Evolutionary conservation across 805 yeast genomes (phyloP), one percentile per base, ranked within the genome.

Genomic region (Candida morakotiae): DNA sequence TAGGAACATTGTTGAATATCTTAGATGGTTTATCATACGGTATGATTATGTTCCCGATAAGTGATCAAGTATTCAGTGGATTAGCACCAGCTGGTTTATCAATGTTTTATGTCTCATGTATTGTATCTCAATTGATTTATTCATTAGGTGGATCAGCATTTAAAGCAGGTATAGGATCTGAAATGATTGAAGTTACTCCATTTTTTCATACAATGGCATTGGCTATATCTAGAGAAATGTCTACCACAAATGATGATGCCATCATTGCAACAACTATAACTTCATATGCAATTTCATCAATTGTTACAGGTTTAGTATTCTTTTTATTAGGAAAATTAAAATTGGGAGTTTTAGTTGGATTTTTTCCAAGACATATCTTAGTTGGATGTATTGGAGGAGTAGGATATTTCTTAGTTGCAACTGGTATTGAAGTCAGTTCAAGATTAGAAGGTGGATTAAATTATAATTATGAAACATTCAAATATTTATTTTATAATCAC

Each of bases 331-430:
- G 98, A 5, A 82, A 79, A 51, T 77, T 86, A 52, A 75, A 71
- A 41, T 64, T 93, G 25, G 98, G 98, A 5, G 75, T 86, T 22
- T 64, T 93, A 16, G 96, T 91, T 15, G 96, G 95, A 0, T 93
- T 88, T 56, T 93, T 93, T 69, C 98, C 98, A 1, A 71, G 97
- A 43, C 98, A 93, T 59, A 91, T 93, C 39, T 70, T 93, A 20
- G 93, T 93, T 25, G 98, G 98, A 1, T 93, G 98, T 56, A 89
- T 93, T 49, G 98, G 98, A 27, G 98, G 98, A 52, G 98, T 93
- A 34, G 98, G 98, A 6, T 89, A 86, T 62, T 93, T 93, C 60
- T 67, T 93, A 34, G 67, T 88, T 2, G 81, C 86, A 1, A 93
- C 98, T 0, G 98, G 96, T 1, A 62, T 93, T 20, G 97, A 91